Conservation (phyloP, 345 rosid genomes). For the Theobroma cacao region DNA sequence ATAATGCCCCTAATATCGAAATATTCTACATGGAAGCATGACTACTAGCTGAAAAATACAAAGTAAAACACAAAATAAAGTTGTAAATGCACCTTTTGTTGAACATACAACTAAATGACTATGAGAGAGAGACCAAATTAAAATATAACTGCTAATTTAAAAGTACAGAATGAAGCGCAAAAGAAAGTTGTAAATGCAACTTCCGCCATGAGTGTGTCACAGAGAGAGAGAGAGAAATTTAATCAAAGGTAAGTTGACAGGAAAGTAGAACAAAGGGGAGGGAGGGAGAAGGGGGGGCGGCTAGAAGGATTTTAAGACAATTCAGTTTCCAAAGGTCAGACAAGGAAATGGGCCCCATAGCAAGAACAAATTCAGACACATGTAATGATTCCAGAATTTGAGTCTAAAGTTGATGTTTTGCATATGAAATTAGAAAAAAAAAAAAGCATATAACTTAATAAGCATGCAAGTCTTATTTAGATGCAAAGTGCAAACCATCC, state of each 20-base stretch:
- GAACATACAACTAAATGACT: too few relatives aligned
- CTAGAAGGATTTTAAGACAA: neutral
- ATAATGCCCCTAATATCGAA: neutral
- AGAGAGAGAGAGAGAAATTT: neutral
- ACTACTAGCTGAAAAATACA: too few relatives aligned
- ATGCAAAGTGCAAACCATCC: slow-evolving; percentile 60
- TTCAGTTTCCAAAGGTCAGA: neutral
- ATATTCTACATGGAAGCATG: neutral
- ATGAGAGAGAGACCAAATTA: too few relatives aligned
- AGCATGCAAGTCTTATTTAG: neutral
- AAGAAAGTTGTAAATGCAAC: neutral
- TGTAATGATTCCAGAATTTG: neutral
- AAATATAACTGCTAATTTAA: neutral
- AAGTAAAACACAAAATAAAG: too few relatives aligned
- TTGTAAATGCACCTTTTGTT: too few relatives aligned
- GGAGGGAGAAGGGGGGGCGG: neutral
- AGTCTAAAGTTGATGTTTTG: neutral
- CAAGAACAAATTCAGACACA: neutral
- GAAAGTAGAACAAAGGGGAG: neutral
- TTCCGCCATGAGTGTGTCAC: too few relatives aligned
- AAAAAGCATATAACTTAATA: neutral
- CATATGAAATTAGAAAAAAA: neutral
- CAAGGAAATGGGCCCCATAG: neutral
- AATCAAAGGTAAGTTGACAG: neutral
- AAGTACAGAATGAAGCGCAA: neutral